These are phyloP conservation scores for Calonectria honghensis DNA, from an alignment of 2,329 filamentous ascomycete genomes.

Conservation along the genomic window DNA sequence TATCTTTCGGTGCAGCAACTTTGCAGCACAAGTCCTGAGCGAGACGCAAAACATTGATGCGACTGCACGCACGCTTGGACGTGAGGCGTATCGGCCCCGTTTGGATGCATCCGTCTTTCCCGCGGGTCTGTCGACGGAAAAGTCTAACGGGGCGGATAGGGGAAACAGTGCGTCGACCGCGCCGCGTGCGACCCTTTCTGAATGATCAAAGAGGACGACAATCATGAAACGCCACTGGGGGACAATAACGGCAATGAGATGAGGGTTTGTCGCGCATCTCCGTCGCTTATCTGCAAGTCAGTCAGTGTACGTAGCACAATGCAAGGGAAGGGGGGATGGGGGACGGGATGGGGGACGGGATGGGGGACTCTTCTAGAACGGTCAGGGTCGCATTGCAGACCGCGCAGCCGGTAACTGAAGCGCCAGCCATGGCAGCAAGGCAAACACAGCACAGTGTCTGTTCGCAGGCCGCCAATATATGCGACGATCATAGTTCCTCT, in stretches of 20 bases:
- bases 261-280: conserved; percentile 47
- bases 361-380: conserved; percentile 49
- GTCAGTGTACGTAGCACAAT: conserved; percentile 31
- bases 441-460: conserved; percentile 17
- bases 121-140: neutral
- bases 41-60: conserved; percentile 28
- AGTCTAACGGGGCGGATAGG: neutral
- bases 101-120: conserved; percentile 19
- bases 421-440: conserved; percentile 5
- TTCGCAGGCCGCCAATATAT: neutral
- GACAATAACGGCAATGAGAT: conserved; percentile 41
- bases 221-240: conserved; percentile 43
- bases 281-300: conserved; percentile 55
- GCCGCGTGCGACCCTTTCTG: neutral
- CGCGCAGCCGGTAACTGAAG: conserved; percentile 26
- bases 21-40: conserved; percentile 7
- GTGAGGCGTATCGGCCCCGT: conserved; percentile 15
- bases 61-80: conserved; percentile 24
- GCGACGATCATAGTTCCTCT: conserved; percentile 22
- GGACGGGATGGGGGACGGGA: conserved; percentile 24
- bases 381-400: conserved; percentile 40
- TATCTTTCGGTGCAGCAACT: conserved; percentile 6
- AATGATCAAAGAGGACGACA: conserved; percentile 19
- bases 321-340: conserved; percentile 36
- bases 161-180: neutral